Conservation (phyloP, 2,329 filamentous ascomycete species). For the Ceratocystis papillata region DNA sequence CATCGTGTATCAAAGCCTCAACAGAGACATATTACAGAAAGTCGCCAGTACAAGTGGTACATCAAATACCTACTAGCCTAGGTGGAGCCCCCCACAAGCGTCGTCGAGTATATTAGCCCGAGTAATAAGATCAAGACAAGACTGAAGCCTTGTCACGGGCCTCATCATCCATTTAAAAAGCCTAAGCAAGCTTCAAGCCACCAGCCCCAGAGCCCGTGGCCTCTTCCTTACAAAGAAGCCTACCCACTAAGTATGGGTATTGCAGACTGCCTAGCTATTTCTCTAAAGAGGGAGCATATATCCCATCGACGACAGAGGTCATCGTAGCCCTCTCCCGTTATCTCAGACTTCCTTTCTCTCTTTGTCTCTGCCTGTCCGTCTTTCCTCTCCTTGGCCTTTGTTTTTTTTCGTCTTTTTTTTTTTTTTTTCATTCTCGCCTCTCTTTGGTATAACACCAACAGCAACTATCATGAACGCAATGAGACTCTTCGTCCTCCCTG, state of each 20-base stretch:
- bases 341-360: not conserved
- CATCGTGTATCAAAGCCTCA: not conserved
- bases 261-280: constrained; percentile 3
- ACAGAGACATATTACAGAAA: not conserved
- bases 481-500: constrained; percentile 87
- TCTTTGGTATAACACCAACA: not conserved
- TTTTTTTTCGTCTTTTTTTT: not conserved
- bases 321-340: not conserved
- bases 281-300: not conserved
- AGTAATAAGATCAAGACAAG: too few species aligned
- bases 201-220: constrained; percentile 16
- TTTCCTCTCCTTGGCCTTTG: not conserved
- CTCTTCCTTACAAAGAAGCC: constrained; percentile 18
- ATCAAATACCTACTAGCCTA: not conserved
- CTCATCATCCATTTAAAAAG: not conserved
- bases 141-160: not conserved
- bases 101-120: not conserved
- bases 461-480: constrained; percentile 40
- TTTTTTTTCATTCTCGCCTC: not conserved
- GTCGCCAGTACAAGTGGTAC: not conserved
- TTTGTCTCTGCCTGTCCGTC: not conserved
- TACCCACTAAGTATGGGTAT: not conserved
- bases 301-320: not conserved
- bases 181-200: not conserved
- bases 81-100: not conserved